A percentile compares a stretch with the other conserved stretches of the same genome.
These are phyloP conservation scores for Rickenella mellea DNA, from an alignment of 768 basidiomycete species.

Conservation along the genomic window DNA sequence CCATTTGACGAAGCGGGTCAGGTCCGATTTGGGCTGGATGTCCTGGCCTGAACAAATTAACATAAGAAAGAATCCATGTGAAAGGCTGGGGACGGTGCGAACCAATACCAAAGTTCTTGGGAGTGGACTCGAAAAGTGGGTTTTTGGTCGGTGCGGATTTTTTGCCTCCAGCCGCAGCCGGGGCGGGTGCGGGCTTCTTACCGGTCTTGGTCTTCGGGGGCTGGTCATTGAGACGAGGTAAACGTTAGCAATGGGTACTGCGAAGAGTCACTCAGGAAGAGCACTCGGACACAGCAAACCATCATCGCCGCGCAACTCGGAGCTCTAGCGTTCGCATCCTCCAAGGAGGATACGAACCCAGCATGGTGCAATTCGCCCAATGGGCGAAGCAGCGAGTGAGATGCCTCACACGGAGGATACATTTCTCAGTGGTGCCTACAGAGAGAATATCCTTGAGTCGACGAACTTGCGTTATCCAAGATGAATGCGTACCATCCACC, in stretches of 20 bases:
- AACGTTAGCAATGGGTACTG: constrained; percentile 21
- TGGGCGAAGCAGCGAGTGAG: constrained; percentile 39
- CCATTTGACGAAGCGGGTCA: constrained; percentile 99
- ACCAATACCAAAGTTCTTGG: constrained; percentile 97
- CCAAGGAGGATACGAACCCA: constrained; percentile 25
- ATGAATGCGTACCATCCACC: constrained; percentile 20
- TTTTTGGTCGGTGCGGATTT: constrained; percentile 74
- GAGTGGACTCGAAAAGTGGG: constrained; percentile 85
- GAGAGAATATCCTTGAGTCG: constrained; percentile 26
- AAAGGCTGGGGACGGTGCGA: constrained; percentile 15
- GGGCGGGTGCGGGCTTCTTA: constrained; percentile 82
- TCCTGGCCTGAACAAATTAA: constrained; percentile 65
- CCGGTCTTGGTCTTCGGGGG: constrained; percentile 52
- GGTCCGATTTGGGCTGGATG: constrained; percentile 79
- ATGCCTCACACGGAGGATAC: constrained; percentile 35
- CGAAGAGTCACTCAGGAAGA: constrained; percentile 14
- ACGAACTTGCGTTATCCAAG: constrained; percentile 11
- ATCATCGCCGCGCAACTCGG: constrained; percentile 32
- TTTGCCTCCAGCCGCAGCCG: constrained; percentile 75
- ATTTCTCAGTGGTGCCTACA: constrained; percentile 29
- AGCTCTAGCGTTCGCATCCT: constrained; percentile 38
- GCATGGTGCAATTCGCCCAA: constrained; percentile 24
- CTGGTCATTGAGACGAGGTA: constrained; percentile 89
- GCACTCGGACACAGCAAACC: constrained; percentile 13
- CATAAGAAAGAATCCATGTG: background rate